These are phyloP conservation scores for Candida schatavii DNA, from an alignment of 805 yeast species.

Conservation along the genomic window DNA sequence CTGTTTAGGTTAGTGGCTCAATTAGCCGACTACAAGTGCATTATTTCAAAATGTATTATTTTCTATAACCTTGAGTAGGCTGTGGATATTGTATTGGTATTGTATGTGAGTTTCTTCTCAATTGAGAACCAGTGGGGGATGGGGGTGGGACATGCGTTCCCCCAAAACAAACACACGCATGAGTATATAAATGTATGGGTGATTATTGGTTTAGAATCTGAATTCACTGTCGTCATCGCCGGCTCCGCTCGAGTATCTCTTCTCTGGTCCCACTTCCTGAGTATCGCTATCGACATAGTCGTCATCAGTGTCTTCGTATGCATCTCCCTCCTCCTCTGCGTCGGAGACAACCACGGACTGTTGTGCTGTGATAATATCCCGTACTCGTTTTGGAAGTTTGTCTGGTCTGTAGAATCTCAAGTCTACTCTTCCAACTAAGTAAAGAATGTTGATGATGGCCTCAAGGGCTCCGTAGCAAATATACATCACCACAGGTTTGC, in stretches of 20 bases:
- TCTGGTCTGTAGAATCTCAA: conserved; percentile 77
- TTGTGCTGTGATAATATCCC: conserved; percentile 33
- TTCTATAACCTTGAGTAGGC: too few species aligned
- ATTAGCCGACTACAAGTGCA: too few species aligned
- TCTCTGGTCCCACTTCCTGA: neutral
- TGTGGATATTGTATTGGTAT: too few species aligned
- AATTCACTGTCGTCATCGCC: conserved; percentile 4
- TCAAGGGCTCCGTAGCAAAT: conserved; percentile 66
- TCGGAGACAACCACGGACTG: conserved; percentile 29
- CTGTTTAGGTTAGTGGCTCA: too few species aligned
- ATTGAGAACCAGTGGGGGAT: too few species aligned
- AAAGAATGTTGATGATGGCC: conserved; percentile 49
- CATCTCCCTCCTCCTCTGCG: conserved; percentile 10
- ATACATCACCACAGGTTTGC: conserved; percentile 50
- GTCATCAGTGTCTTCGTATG: conserved; percentile 14
- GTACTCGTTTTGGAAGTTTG: conserved; percentile 32
- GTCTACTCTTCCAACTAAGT: conserved; percentile 61
- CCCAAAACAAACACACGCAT: too few species aligned
- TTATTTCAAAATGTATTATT: too few species aligned
- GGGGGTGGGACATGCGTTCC: too few species aligned
- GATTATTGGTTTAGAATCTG: conserved; percentile 4
- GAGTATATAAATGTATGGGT: too few species aligned
- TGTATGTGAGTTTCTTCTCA: too few species aligned
- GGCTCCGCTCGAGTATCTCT: neutral
- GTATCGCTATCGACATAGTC: conserved; percentile 3